Percentiles rank a stretch among this genome's conserved stretches.
phyloP scores from a whole-genome alignment of 495 filamentous ascomycete genomes.

The Trichoderma erinaceum region DNA sequence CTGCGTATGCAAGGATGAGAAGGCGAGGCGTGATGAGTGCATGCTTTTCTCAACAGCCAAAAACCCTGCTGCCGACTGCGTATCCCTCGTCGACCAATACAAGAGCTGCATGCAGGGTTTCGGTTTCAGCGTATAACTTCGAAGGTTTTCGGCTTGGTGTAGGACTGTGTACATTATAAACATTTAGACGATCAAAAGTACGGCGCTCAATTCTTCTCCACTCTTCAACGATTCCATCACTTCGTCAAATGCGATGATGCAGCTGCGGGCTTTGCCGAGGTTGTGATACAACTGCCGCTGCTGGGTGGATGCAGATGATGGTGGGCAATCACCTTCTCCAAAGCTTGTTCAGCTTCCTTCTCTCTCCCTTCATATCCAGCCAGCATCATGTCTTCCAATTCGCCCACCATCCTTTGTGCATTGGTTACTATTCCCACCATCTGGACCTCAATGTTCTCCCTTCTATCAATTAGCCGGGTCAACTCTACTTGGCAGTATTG shows the following conservation, averaged over 20 bases:
- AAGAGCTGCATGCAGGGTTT: constrained; percentile 88
- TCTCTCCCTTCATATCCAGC: not conserved
- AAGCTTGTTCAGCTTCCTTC: not conserved
- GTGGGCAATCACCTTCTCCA: not conserved
- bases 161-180: constrained; percentile 10
- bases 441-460: not conserved
- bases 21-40: constrained; percentile 88
- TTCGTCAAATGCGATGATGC: not conserved
- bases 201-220: not conserved
- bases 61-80: constrained; percentile 74
- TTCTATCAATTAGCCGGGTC: not conserved
- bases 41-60: constrained; percentile 88
- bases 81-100: constrained; percentile 75
- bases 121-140: constrained; percentile 67
- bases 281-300: too few species aligned
- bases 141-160: not conserved
- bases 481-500: not conserved
- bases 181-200: not conserved
- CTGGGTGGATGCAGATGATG: not conserved
- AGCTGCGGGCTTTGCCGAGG: not conserved
- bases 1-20: constrained; percentile 96
- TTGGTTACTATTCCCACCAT: not conserved
- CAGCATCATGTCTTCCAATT: constrained; percentile 10
- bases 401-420: not conserved
- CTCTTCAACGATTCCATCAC: not conserved